phyloP scores from a whole-genome alignment of 768 basidiomycete species.

The Boletus sp. region DNA sequence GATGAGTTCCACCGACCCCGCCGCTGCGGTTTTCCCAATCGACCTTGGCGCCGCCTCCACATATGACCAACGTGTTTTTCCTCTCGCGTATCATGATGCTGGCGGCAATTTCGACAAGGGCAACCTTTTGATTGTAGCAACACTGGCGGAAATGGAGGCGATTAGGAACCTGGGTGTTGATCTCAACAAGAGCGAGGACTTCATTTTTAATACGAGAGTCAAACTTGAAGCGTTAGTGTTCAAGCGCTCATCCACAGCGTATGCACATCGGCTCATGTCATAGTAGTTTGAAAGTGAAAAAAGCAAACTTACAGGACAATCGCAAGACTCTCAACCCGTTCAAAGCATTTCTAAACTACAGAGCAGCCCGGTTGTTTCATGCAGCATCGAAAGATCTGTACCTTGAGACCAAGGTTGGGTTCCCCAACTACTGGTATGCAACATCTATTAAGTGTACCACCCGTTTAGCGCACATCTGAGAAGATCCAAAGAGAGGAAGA shows the following conservation, averaged over 20 bases:
- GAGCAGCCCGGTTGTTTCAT: background rate
- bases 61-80: background rate
- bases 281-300: background rate
- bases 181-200: background rate
- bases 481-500: background rate
- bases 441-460: background rate
- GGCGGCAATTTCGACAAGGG: background rate
- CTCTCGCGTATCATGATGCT: background rate
- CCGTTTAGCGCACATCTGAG: constrained; percentile 6
- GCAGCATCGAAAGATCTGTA: background rate
- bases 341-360: background rate
- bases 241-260: background rate
- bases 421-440: background rate
- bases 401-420: background rate
- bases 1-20: background rate
- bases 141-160: constrained; percentile 2
- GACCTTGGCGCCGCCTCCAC: background rate
- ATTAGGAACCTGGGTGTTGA: background rate
- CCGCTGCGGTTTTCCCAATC: background rate
- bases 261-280: background rate
- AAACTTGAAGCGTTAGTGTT: background rate
- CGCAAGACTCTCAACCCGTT: constrained; percentile 2
- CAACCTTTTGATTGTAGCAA: background rate
- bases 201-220: background rate
- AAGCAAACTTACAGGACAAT: background rate